Conservation (phyloP, 805 yeast genomes). For the Ogataea dorogensis region DNA sequence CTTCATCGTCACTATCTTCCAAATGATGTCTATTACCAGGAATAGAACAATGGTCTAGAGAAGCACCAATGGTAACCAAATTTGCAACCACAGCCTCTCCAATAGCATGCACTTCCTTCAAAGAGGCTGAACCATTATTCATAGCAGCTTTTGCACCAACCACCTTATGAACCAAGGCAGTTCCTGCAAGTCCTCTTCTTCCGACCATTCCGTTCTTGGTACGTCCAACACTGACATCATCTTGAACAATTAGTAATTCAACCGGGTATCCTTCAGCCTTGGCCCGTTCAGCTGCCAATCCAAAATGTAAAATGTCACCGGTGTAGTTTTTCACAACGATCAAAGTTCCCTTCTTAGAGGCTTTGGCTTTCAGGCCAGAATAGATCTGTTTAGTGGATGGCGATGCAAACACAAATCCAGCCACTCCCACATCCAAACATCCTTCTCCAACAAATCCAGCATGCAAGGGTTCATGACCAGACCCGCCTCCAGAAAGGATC, state of each 20-base stretch:
- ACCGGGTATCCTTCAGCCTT: constrained; percentile 71
- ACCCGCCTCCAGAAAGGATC: constrained; percentile 87
- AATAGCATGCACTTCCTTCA: constrained; percentile 53
- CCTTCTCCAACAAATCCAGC: constrained; percentile 90
- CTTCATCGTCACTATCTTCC: constrained; percentile 32
- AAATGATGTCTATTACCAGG: constrained; percentile 70
- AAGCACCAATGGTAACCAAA: constrained; percentile 84
- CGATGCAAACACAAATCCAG: constrained; percentile 91
- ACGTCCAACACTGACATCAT: constrained; percentile 93
- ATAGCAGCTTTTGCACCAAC: constrained; percentile 61
- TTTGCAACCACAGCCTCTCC: constrained; percentile 63
- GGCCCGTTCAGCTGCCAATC: constrained; percentile 86
- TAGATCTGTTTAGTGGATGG: constrained; percentile 82
- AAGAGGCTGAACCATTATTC: constrained; percentile 34
- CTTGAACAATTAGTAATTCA: constrained; percentile 77
- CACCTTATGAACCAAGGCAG: constrained; percentile 80
- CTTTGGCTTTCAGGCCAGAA: constrained; percentile 62
- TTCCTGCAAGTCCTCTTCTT: constrained; percentile 92
- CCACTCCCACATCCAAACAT: constrained; percentile 79
- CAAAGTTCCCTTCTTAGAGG: constrained; percentile 61
- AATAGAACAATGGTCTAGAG: constrained; percentile 84
- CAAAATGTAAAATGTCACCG: constrained; percentile 92
- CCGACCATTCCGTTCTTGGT: constrained; percentile 90
- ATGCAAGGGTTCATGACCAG: constrained; percentile 95
- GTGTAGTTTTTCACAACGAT: constrained; percentile 89